These are phyloP conservation scores for Diaporthe humulicola DNA, from an alignment of 2,329 filamentous ascomycete genomes.

Conservation along the genomic window DNA sequence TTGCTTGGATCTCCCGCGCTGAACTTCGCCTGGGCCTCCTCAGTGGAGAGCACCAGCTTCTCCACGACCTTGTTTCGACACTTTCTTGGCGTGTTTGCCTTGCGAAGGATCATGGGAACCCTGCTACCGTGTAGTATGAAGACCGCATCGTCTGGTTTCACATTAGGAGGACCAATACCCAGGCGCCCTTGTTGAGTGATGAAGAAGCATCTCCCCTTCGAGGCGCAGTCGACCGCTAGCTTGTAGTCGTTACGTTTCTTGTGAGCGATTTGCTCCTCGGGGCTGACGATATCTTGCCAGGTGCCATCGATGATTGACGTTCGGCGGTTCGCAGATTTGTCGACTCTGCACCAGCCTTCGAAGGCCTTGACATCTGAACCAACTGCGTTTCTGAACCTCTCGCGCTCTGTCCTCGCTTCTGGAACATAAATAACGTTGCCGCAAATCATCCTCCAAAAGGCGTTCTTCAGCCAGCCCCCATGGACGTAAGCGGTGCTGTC, in stretches of 20 bases:
- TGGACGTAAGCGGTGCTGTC: neutral
- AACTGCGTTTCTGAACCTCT: neutral
- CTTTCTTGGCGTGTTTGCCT: neutral
- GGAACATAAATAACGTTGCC: neutral
- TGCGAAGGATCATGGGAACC: neutral
- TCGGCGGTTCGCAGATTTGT: slow-evolving; percentile 1
- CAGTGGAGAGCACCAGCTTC: neutral
- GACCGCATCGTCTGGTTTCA: neutral
- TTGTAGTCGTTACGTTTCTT: slow-evolving; percentile 6
- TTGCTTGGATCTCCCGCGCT: neutral
- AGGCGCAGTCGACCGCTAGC: slow-evolving; percentile 15
- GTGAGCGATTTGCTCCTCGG: neutral
- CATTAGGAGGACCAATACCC: neutral
- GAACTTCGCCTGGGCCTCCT: neutral
- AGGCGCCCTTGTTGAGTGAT: neutral
- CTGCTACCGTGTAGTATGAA: slow-evolving; percentile 19
- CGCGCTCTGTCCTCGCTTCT: neutral
- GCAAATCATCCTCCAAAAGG: slow-evolving; percentile 6
- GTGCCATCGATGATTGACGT: slow-evolving; percentile 7
- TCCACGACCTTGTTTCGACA: neutral
- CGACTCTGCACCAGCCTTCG: neutral
- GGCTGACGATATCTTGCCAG: neutral
- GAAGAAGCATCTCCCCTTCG: neutral
- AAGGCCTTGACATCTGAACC: neutral
- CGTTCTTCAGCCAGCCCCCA: neutral